Base-by-base conservation (phyloP, 306 rosid species). In the Cicer yamashitae region DNA sequence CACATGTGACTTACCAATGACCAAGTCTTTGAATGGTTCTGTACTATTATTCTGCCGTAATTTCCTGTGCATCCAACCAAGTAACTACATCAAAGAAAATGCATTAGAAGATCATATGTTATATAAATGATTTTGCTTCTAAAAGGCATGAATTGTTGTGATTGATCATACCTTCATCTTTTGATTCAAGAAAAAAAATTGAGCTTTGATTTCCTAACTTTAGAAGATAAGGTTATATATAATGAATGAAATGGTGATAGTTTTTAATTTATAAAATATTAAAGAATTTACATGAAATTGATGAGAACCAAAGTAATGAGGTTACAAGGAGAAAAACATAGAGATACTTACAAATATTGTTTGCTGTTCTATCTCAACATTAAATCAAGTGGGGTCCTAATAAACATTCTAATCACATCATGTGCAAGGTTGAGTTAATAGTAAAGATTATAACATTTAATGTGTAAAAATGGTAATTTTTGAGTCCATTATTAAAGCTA, bases 61-160 rank as follows among this genome's bases (percentile, higher is more conserved):
- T 80, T 92, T 92, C 70, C 93, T 88, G 70, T 96, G 99, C 98
- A 96, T 96, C 98, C 99, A 96, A 22, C 91, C 97, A 54, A 96
- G 88, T 84, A 96, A 81, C 99, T 92, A 87, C 67, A 71, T 34
- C 59, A 79, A 81, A 71, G 54, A 81, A 81, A 50, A 85, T 18
- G 75, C 50, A 61, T 77, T 44, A 60, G 17, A 78, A 68, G 30
- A 80, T 7, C 22, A 67, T 22, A 22, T 22, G 9, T 61, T 25
- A 40, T 10, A 51, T 17, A 59, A 10, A 6, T 17, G 37, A 62
- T 67, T 59, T 59, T 45, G 40, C 61, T 75, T 46, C 3, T 76
- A 38, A 67, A 74, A 64, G 57, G 58, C 43, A 47, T 65, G 18
- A 53, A 15, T 65, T 52, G 6, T 59, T 65, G 56, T 59, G 58